These are phyloP conservation scores for Taxawa tesnikishii DNA, from an alignment of 2,329 filamentous ascomycete genomes.

Conservation along the genomic window DNA sequence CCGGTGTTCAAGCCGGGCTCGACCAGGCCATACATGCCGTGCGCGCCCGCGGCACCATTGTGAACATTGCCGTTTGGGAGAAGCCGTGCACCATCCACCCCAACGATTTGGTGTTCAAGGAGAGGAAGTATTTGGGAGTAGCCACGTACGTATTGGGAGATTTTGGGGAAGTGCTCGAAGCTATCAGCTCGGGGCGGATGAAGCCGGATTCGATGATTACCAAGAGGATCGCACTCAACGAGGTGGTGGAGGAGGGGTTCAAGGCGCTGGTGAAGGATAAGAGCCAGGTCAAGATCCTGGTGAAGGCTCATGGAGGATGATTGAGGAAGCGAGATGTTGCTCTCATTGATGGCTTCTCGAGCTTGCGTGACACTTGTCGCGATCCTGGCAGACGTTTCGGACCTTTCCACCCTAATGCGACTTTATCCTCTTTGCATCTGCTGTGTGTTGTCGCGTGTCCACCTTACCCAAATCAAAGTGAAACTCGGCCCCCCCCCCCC, in stretches of 20 bases:
- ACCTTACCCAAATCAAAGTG: too few relatives aligned
- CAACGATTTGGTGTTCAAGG: slow-evolving; percentile 41
- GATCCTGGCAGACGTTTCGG: too few relatives aligned
- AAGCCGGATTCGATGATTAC: slow-evolving; percentile 36
- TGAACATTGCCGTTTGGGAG: slow-evolving; percentile 46
- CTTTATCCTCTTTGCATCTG: too few relatives aligned
- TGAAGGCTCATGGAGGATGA: slow-evolving; percentile 11
- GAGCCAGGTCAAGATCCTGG: slow-evolving; percentile 37
- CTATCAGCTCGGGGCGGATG: slow-evolving; percentile 31
- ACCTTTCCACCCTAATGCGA: too few relatives aligned
- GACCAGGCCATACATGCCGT: slow-evolving; percentile 36
- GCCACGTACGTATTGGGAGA: slow-evolving; percentile 40
- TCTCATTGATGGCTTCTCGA: too few relatives aligned
- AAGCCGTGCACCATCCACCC: slow-evolving; percentile 36
- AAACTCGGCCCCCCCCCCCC: too few relatives aligned
- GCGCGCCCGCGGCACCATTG: slow-evolving; percentile 37
- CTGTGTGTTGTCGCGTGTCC: too few relatives aligned
- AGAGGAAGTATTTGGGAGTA: slow-evolving; percentile 39
- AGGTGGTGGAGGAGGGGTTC: slow-evolving; percentile 36
- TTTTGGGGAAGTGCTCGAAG: slow-evolving; percentile 36
- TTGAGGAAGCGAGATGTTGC: too few relatives aligned
- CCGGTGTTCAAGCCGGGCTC: slow-evolving; percentile 39
- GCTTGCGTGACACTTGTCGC: too few relatives aligned
- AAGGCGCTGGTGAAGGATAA: slow-evolving; percentile 35
- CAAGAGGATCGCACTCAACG: slow-evolving; percentile 31